These are phyloP conservation scores for Pythium chondricola DNA, from an alignment of 352 stramenopile genomes.

Conservation along the genomic window DNA sequence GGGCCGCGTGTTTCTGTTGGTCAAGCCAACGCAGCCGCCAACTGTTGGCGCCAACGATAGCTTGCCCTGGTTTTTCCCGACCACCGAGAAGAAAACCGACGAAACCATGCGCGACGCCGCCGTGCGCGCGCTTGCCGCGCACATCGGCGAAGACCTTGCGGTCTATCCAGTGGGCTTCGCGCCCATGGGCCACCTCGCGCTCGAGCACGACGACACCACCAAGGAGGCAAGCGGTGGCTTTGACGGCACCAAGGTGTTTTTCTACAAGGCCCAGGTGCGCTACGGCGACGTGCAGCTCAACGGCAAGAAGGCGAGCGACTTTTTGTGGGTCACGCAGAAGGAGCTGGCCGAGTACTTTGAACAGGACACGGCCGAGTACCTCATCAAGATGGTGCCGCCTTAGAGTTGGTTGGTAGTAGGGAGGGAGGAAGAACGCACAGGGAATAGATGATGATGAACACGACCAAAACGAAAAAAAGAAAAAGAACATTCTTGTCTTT, in stretches of 20 bases:
- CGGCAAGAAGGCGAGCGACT: slow-evolving; percentile 52
- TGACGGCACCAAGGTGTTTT: slow-evolving; percentile 83
- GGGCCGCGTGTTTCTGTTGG: slow-evolving; percentile 69
- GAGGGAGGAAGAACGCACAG: background rate
- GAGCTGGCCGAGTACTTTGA: slow-evolving; percentile 77
- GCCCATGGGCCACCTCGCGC: slow-evolving; percentile 72
- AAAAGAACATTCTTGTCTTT: background rate
- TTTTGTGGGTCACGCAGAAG: slow-evolving; percentile 73
- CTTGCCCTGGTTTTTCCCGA: slow-evolving; percentile 78
- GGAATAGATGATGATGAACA: background rate
- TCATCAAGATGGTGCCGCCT: slow-evolving; percentile 77
- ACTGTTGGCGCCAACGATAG: slow-evolving; percentile 39
- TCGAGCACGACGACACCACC: slow-evolving; percentile 43
- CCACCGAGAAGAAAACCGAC: slow-evolving; percentile 42
- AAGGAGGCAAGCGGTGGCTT: slow-evolving; percentile 27
- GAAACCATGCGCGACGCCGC: slow-evolving; percentile 83
- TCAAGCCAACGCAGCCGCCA: slow-evolving; percentile 38
- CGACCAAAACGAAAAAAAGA: background rate
- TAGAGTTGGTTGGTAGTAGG: slow-evolving; percentile 7
- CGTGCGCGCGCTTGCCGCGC: slow-evolving; percentile 45
- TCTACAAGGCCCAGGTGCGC: slow-evolving; percentile 78
- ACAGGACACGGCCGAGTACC: slow-evolving; percentile 51
- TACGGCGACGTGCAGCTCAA: slow-evolving; percentile 59
- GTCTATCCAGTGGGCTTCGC: slow-evolving; percentile 57
- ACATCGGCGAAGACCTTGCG: slow-evolving; percentile 40